A percentile compares a stretch with the other conserved stretches of the same genome.
Conservation (phyloP, 1,284 basidiomycete species). For the Calocybe gambosa region DNA sequence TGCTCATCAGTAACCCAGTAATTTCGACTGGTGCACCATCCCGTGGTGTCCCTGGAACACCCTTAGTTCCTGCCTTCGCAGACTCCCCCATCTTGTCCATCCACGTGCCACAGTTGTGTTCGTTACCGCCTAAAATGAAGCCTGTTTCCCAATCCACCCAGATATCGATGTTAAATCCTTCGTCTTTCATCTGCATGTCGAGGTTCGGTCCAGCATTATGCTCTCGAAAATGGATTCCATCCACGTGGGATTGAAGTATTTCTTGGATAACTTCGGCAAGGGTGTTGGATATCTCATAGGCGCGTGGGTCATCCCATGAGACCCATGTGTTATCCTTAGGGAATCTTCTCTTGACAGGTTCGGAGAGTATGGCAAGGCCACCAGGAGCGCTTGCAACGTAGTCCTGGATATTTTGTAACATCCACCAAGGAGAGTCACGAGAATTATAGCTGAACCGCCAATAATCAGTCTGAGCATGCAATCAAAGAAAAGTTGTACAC, state of each 20-base stretch:
- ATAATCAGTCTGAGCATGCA: constrained; percentile 9
- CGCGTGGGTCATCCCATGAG: constrained; percentile 80
- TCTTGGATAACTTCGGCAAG: constrained; percentile 95
- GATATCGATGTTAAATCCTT: constrained; percentile 93
- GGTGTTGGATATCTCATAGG: constrained; percentile 77
- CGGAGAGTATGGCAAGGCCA: constrained; percentile 76
- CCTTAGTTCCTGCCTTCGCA: constrained; percentile 87
- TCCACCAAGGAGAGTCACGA: constrained; percentile 95
- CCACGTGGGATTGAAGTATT: constrained; percentile 89
- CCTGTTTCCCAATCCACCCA: constrained; percentile 94
- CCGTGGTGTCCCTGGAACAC: constrained; percentile 88
- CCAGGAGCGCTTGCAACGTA: constrained; percentile 83
- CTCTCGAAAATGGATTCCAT: constrained; percentile 92
- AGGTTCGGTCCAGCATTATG: constrained; percentile 94
- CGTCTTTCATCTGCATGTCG: constrained; percentile 91
- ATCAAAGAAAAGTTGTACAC: constrained; percentile 25
- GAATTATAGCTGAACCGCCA: constrained; percentile 71
- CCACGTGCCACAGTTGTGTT: constrained; percentile 86
- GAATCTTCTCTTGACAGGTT: constrained; percentile 86
- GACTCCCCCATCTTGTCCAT: constrained; percentile 98
- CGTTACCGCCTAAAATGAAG: constrained; percentile 84
- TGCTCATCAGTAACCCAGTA: constrained; percentile 89
- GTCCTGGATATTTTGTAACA: constrained; percentile 97
- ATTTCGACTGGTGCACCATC: constrained; percentile 97
- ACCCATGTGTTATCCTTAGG: constrained; percentile 94